Conservation (phyloP, 2,329 filamentous ascomycete species). For the Monilinia laxa region DNA sequence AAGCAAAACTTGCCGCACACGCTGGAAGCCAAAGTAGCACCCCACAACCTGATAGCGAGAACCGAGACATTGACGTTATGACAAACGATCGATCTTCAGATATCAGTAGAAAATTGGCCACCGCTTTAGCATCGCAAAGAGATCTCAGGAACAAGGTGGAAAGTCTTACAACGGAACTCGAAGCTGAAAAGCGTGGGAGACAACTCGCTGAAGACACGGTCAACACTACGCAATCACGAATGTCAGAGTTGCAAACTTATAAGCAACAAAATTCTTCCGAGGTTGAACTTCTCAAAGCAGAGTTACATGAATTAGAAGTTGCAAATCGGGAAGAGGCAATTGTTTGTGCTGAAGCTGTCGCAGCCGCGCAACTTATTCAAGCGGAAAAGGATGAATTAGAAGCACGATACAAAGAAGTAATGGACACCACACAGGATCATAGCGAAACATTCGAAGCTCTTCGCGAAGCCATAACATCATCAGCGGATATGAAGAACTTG, state of each 20-base stretch:
- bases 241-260: constrained; percentile 79
- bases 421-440: constrained; percentile 68
- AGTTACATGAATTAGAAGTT: constrained; percentile 77
- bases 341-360: constrained; percentile 72
- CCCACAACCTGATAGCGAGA: constrained; percentile 57
- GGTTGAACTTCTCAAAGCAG: constrained; percentile 78
- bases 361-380: constrained; percentile 70
- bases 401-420: constrained; percentile 64
- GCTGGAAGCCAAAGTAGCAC: constrained; percentile 64
- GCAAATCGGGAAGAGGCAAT: constrained; percentile 78
- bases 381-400: constrained; percentile 83
- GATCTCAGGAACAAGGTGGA: constrained; percentile 80
- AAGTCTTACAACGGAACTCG: constrained; percentile 65
- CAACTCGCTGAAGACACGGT: constrained; percentile 86
- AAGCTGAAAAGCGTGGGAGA: constrained; percentile 76
- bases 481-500: constrained; percentile 70
- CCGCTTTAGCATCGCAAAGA: constrained; percentile 72
- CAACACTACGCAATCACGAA: constrained; percentile 76
- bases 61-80: constrained; percentile 57
- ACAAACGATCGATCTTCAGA: constrained; percentile 67
- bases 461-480: constrained; percentile 74
- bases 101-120: constrained; percentile 78
- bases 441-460: constrained; percentile 71
- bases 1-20: constrained; percentile 85
- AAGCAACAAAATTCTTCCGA: constrained; percentile 82